Base-by-base conservation (phyloP, 1,284 basidiomycete genomes). In the Boletus sp. region DNA sequence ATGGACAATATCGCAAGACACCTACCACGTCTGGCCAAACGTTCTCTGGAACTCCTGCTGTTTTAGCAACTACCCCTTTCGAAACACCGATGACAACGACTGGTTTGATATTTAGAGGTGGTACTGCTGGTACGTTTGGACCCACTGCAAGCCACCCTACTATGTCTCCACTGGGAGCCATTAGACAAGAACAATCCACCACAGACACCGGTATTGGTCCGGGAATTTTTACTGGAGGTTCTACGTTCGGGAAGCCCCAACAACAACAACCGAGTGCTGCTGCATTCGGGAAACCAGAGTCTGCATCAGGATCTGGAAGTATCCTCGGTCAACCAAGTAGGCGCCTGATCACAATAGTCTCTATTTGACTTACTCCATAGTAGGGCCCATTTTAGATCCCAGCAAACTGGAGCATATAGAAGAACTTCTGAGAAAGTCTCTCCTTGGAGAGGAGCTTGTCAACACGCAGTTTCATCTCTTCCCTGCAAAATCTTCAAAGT, bases 391-490 rank as follows among this genome's bases (percentile, higher is more conserved):
- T 16, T 34, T 34, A 19, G 17, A 34, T 34, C 17, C 33, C 16
- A 19, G 8, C 8, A 50, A 52, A 16, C 41, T 48, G 10, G 51
- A 44, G 4, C 35, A 34, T 16, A 48, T 53, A 2, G 51, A 58
- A 16, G 59, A 51, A 2, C 48, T 65, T 30, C 30, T 65, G 0
- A 49, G 55, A 41, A 34, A 17, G 17, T 12, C 17, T 17, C 16
- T 17, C 4, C 43, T 61, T 4, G 60, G 60, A 19, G 51, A 61
- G 16, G 56, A 61, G 27, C 38, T 61, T 6, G 17, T 60, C 36
- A 56, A 64, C 17, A 64, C 58, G 0, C 61, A 56, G 20, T 62
- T 66, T 14, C 51, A 64, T 19, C 47, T 66, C 1, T 62, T 66
- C 38, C 58, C 63, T 0, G 27, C 49, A 25, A 51, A 27, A 23